Evolutionary conservation across 2,329 filamentous ascomycete species (phyloP).

Genomic region (Chrysoporthe deuterocubensis): DNA sequence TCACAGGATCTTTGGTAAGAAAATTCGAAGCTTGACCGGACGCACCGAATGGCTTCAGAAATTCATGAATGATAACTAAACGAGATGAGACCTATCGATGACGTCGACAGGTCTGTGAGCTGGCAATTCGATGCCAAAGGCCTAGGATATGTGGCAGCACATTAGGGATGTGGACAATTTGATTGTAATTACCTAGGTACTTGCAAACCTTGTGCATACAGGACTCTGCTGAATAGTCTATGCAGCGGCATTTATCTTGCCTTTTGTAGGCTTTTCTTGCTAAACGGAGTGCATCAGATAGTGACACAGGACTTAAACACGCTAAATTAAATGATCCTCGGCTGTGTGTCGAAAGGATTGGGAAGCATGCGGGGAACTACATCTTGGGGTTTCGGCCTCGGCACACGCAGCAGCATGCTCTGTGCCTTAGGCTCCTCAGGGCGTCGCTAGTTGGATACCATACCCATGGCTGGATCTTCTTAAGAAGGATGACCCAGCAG

Average conservation of each 20-base stretch:
- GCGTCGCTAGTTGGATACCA: too few relatives aligned
- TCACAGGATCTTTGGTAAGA: constrained; percentile 51
- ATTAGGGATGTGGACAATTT: background rate
- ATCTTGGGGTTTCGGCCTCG: background rate
- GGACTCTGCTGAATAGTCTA: background rate
- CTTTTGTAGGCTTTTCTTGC: background rate
- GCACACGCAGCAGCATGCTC: background rate
- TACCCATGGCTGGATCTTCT: too few relatives aligned
- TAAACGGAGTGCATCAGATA: too few relatives aligned
- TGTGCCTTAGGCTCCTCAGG: too few relatives aligned
- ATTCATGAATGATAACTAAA: constrained; percentile 36
- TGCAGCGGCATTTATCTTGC: background rate
- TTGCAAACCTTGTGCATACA: background rate
- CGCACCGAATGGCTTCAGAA: constrained; percentile 41
- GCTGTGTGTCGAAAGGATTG: too few relatives aligned
- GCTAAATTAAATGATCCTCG: too few relatives aligned
- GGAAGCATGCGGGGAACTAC: background rate
- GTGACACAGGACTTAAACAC: too few relatives aligned
- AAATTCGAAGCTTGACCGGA: constrained; percentile 46
- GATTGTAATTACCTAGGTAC: background rate
- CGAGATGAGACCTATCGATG: constrained; percentile 20
- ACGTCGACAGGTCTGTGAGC: constrained; percentile 3
- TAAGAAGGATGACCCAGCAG: too few relatives aligned
- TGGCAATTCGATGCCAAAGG: background rate
- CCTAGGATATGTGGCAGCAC: background rate